Conservation (phyloP, 306 rosid genomes). For the Acmispon strigosus region DNA sequence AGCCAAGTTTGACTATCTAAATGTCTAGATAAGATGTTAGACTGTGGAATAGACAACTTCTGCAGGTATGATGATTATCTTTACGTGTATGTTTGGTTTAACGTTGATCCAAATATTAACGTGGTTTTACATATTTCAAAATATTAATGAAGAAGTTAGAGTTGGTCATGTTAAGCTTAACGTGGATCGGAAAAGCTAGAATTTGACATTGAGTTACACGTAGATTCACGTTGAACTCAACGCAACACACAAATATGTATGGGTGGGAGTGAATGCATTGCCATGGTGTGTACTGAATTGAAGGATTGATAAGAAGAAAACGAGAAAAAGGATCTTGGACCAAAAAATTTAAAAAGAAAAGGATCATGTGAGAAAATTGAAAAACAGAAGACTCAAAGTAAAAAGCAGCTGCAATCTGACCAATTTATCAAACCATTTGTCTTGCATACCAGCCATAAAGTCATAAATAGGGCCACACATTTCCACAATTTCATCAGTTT, state of each 20-base stretch:
- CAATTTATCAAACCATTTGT: background rate
- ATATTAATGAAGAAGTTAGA: too few relatives aligned
- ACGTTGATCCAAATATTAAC: too few relatives aligned
- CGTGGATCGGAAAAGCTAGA: too few relatives aligned
- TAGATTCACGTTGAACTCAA: too few relatives aligned
- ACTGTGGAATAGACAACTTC: background rate
- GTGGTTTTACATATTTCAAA: too few relatives aligned
- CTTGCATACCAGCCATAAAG: background rate
- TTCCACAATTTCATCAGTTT: background rate
- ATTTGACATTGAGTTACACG: too few relatives aligned
- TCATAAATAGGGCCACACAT: constrained; percentile 4
- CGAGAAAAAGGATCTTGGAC: background rate
- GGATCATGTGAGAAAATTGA: constrained; percentile 1
- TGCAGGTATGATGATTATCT: background rate
- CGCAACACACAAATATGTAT: too few relatives aligned
- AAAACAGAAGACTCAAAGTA: background rate
- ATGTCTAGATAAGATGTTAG: background rate
- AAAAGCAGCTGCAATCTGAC: constrained; percentile 14
- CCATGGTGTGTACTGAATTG: background rate
- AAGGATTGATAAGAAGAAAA: background rate
- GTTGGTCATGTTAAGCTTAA: too few relatives aligned
- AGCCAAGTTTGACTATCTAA: background rate
- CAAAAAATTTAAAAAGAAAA: background rate
- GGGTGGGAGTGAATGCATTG: constrained; percentile 10
- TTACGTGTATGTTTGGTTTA: background rate